These are phyloP conservation scores for Hsuehochloa calcarea DNA, from an alignment of 176 grass and related monocot species.

Conservation along the genomic window DNA sequence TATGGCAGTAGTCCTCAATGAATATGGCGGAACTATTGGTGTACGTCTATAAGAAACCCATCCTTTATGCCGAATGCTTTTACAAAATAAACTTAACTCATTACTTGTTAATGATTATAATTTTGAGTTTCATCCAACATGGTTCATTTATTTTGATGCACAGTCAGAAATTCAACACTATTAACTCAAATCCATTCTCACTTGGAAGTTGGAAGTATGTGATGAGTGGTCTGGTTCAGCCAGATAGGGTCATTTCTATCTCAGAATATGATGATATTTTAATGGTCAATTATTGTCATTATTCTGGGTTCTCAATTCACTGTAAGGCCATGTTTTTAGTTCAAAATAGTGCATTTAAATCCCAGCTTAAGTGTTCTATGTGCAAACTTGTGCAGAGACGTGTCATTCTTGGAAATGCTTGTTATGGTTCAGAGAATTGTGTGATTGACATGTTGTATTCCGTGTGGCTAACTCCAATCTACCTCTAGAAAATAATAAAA, in stretches of 20 bases:
- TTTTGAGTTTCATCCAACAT: not conserved
- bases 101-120: not conserved
- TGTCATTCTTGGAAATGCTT: not conserved
- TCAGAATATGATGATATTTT: not conserved
- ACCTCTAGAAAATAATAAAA: not conserved
- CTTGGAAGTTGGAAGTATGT: not conserved
- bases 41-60: slow-evolving; percentile 52
- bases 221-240: not conserved
- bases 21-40: slow-evolving; percentile 98
- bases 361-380: not conserved
- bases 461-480: not conserved
- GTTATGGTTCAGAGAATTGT: not conserved
- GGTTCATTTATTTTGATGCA: not conserved
- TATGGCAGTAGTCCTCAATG: slow-evolving; percentile 97
- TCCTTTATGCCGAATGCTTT: slow-evolving; percentile 30
- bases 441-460: not conserved
- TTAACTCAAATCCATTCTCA: not conserved
- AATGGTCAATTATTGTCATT: not conserved
- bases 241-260: not conserved
- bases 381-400: not conserved
- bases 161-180: not conserved
- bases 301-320: not conserved
- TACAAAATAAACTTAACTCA: not conserved
- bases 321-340: not conserved
- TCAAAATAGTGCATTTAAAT: not conserved